Evolutionary conservation across 768 basidiomycete genomes (phyloP).

Genomic region (Amanita rimosa): DNA sequence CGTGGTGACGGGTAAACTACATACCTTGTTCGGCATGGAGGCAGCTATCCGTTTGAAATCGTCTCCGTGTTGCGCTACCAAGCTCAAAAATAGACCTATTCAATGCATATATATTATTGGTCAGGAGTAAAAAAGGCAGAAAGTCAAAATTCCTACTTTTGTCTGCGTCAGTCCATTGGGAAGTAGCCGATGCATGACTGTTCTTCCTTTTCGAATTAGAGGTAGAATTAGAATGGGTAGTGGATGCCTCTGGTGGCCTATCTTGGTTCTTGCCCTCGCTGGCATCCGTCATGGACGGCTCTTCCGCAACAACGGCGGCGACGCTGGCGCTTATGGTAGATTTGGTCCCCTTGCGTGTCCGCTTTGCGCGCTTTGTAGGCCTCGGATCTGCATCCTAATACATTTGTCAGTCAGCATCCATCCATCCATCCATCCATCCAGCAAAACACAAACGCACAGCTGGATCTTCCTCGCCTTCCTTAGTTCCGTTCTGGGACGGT

Average conservation of each 20-base stretch:
- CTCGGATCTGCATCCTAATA: conserved; percentile 21
- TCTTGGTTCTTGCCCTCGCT: background rate
- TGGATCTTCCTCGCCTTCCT: conserved; percentile 15
- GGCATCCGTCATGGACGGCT: conserved; percentile 14
- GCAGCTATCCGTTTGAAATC: conserved; percentile 63
- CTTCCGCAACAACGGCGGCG: conserved; percentile 22
- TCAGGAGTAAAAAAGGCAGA: background rate
- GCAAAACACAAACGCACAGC: conserved; percentile 5
- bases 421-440: no score
- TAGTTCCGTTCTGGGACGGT: conserved; percentile 9
- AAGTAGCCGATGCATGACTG: conserved; percentile 16
- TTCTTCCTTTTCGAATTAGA: conserved; percentile 7
- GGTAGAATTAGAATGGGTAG: background rate
- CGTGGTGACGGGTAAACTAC: conserved; percentile 2
- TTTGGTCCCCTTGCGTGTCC: conserved; percentile 28
- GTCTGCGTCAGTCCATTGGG: conserved; percentile 59
- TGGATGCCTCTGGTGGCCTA: no score
- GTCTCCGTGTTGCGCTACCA: conserved; percentile 52
- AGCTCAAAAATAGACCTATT: conserved; percentile 37
- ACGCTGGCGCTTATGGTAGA: conserved; percentile 19
- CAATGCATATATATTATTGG: conserved; percentile 1
- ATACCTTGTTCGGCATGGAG: conserved; percentile 51
- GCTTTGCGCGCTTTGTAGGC: conserved; percentile 28
- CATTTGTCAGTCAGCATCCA: background rate
- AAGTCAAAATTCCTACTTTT: conserved; percentile 31